Evolutionary conservation across 495 filamentous ascomycete genomes (phyloP), one percentile per base, ranked within the genome.

Genomic region (Aspergillus campestris): DNA sequence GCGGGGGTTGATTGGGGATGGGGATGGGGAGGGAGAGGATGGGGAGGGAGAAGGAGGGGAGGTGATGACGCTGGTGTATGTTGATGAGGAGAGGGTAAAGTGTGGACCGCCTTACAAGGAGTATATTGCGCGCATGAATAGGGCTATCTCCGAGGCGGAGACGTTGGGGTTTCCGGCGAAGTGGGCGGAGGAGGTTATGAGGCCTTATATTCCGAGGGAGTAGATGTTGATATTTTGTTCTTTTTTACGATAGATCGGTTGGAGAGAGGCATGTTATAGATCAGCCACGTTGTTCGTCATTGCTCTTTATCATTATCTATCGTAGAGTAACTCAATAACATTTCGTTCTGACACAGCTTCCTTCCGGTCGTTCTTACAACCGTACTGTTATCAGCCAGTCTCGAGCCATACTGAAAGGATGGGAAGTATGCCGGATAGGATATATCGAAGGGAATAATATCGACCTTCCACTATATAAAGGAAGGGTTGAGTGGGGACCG

Each of bases 81-180:
- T 83, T 3, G 74, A 81, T 55, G 59, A 68, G 42, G 49, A 68
- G 38, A 47, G 64, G 29, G 58, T 62, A 1, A 35, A 49, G 45
- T 5, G 47, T 31, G 65, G 58, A 8, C 38, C 47, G 29, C 78
- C 81, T 1, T 73, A 71, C 55, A 57, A 64, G 12, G 84, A 87
- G 64, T 89, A 87, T 59, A 66, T 87, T 31, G 57, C 67, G 14
- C 59, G 84, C 38, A 86, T 87, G 73, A 87, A 87, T 56, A 66
- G 63, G 44, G 84, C 79, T 6, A 74, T 87, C 52, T 49, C 57
- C 42, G 83, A 88, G 67, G 81, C 78, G 5, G 47, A 77, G 42
- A 54, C 47, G 18, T 55, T 74, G 50, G 82, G 81, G 9, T 62
- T 87, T 49, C 75, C 81, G 18, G 42, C 51, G 47, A 46, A 50